Conservation (phyloP, 2,329 filamentous ascomycete genomes). For the Scleromitrula shiraiana region DNA sequence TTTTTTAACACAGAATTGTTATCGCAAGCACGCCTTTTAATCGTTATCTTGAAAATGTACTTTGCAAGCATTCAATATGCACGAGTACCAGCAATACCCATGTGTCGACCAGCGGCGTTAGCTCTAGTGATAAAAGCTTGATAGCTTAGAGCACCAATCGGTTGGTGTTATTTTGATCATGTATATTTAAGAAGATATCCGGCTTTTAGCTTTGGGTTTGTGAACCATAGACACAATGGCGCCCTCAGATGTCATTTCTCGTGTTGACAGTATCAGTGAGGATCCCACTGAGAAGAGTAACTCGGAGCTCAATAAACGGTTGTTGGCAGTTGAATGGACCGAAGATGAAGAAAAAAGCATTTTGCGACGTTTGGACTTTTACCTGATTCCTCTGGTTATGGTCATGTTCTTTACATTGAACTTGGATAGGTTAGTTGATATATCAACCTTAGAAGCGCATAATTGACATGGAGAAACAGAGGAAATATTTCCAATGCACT, state of each 20-base stretch:
- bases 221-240: slow-evolving; percentile 1
- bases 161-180: too few relatives aligned
- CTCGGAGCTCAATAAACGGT: slow-evolving; percentile 3
- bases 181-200: neutral
- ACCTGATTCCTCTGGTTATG: slow-evolving; percentile 7
- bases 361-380: slow-evolving; percentile 2
- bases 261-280: slow-evolving; percentile 4
- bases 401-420: slow-evolving; percentile 10
- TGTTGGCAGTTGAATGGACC: slow-evolving; percentile 1
- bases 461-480: neutral
- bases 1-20: neutral
- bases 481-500: slow-evolving; percentile 48
- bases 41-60: neutral
- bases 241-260: slow-evolving; percentile 5
- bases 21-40: slow-evolving; percentile 3
- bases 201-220: neutral
- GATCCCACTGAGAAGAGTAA: slow-evolving; percentile 4
- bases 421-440: slow-evolving; percentile 1
- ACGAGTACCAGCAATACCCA: neutral
- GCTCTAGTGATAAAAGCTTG: neutral
- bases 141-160: too few relatives aligned
- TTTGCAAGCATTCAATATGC: neutral
- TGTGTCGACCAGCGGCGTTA: neutral
- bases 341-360: slow-evolving; percentile 6
- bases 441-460: too few relatives aligned